Evolutionary conservation across 2,329 filamentous ascomycete species (phyloP).

Genomic region (Cladosporium colombiae): DNA sequence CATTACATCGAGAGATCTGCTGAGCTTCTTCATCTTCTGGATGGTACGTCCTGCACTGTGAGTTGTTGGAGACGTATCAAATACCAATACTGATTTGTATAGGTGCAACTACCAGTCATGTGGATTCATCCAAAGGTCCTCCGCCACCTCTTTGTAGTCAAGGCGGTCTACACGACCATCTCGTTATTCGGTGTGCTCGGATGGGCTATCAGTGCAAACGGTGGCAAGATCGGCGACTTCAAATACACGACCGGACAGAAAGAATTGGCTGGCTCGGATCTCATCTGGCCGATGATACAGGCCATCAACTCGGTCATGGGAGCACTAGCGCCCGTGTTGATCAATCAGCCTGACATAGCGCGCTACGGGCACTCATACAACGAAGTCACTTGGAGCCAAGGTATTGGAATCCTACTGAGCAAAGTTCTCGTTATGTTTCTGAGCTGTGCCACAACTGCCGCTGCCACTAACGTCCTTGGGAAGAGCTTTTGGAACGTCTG

Average conservation of each 20-base stretch:
- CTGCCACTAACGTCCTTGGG: constrained; percentile 47
- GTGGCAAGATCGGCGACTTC: constrained; percentile 45
- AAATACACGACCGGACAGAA: constrained; percentile 27
- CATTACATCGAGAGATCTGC: constrained; percentile 37
- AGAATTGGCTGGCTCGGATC: constrained; percentile 25
- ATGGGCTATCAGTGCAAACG: constrained; percentile 40
- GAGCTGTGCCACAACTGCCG: constrained; percentile 48
- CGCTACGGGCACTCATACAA: constrained; percentile 43
- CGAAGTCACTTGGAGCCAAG: constrained; percentile 47
- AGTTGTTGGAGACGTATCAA: background rate
- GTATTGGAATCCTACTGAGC: constrained; percentile 44
- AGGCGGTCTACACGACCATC: constrained; percentile 42
- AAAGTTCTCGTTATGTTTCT: constrained; percentile 40
- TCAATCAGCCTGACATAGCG: constrained; percentile 52
- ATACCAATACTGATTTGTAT: background rate
- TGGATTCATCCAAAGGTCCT: constrained; percentile 49
- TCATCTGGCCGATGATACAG: constrained; percentile 43
- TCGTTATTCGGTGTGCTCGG: constrained; percentile 39
- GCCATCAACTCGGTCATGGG: constrained; percentile 47
- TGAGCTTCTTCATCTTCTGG: constrained; percentile 39
- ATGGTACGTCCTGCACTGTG: constrained; percentile 8
- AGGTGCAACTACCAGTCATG: constrained; percentile 39
- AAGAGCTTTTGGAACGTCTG: constrained; percentile 38
- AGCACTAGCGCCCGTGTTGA: constrained; percentile 44
- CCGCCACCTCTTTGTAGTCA: constrained; percentile 48